phyloP scores from a whole-genome alignment of 1,284 basidiomycete species.

The Marasmius fiardii region DNA sequence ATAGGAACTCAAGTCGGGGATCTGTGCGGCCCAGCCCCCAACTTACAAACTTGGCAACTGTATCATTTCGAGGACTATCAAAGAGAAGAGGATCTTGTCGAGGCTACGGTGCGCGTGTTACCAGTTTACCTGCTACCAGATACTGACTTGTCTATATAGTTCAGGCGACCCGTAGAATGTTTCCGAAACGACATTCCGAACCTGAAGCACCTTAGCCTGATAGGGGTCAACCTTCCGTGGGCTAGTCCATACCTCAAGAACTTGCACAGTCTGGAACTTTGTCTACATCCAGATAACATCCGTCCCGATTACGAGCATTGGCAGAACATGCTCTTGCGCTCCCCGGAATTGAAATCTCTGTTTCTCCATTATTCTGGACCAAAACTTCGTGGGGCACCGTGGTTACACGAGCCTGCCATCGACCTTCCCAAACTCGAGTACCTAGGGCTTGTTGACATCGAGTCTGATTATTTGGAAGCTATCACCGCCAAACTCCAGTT shows the following conservation, averaged over 20 bases:
- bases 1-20: constrained; percentile 27
- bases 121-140: too few relatives aligned
- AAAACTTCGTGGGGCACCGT: constrained; percentile 3
- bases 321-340: constrained; percentile 45
- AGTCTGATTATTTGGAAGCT: constrained; percentile 41
- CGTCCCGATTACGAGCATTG: constrained; percentile 51
- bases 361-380: constrained; percentile 58
- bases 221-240: constrained; percentile 65
- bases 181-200: constrained; percentile 47
- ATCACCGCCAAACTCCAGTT: constrained; percentile 32
- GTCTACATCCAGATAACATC: constrained; percentile 55
- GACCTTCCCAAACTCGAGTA: constrained; percentile 38
- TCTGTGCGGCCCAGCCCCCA: constrained; percentile 43
- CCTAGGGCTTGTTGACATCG: constrained; percentile 49
- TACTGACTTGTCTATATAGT: constrained; percentile 10
- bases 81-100: constrained; percentile 43
- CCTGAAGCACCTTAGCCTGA: constrained; percentile 51
- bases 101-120: constrained; percentile 33
- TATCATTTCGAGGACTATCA: constrained; percentile 61
- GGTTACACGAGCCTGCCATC: constrained; percentile 33
- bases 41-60: constrained; percentile 54
- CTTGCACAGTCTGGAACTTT: constrained; percentile 50
- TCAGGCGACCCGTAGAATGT: constrained; percentile 51
- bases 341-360: constrained; percentile 44
- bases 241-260: constrained; percentile 47